These are phyloP conservation scores for Beauveria sp. DNA, from an alignment of 2,329 filamentous ascomycete species.

Conservation along the genomic window DNA sequence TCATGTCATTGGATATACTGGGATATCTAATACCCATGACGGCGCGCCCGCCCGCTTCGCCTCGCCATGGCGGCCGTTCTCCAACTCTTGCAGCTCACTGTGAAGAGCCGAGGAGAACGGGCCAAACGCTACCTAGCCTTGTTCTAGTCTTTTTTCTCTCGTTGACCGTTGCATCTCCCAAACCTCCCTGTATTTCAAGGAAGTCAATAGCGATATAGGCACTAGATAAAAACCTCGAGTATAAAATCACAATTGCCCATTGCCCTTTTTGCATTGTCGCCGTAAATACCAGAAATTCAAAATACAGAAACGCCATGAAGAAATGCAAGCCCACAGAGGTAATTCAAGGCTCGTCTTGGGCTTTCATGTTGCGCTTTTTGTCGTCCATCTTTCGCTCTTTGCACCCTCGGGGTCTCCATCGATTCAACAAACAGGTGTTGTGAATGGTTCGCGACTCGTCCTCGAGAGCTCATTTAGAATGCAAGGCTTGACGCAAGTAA, in stretches of 20 bases:
- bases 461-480: neutral
- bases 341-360: neutral
- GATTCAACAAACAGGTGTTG: neutral
- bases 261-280: slow-evolving; percentile 5
- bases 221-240: slow-evolving; percentile 6
- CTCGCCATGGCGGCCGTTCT: neutral
- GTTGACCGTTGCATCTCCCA: neutral
- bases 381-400: neutral
- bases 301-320: slow-evolving; percentile 10
- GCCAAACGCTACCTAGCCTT: neutral
- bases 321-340: slow-evolving; percentile 10
- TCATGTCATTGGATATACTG: slow-evolving; percentile 1
- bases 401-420: neutral
- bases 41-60: neutral
- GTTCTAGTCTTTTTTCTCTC: neutral
- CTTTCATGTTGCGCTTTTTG: neutral
- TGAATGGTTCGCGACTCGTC: neutral
- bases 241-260: slow-evolving; percentile 6
- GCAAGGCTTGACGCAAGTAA: neutral
- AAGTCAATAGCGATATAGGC: neutral
- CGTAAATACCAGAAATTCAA: slow-evolving; percentile 5
- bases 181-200: neutral
- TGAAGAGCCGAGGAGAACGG: too few species aligned
- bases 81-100: neutral
- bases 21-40: neutral